Base-by-base conservation (phyloP, 768 basidiomycete species). In the Tulasnella sp. region DNA sequence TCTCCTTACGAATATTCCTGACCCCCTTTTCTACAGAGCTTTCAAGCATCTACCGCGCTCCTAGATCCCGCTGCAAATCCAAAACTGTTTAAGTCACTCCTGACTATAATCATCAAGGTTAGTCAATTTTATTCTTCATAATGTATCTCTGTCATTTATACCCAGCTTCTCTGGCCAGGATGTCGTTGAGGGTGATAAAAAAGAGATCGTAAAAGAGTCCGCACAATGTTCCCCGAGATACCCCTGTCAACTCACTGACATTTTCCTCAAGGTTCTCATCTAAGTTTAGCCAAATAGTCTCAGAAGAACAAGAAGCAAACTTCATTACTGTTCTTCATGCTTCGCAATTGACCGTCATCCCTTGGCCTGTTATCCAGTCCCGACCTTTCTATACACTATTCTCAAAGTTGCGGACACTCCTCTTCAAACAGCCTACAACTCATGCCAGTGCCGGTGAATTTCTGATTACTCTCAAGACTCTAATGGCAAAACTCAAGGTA, bases 401-500 rank as follows among this genome's bases (percentile, higher is more conserved):
- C 48, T 65, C 66, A 0, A 60, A 63, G 0, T 55, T 81, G 27
- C 76, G 73, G 55, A 64, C 62, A 44, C 63, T 64, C 2, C 59
- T 81, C 4, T 73, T 79, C 53, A 64, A 66, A 39, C 76, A 78
- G 53, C 53, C 57, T 2, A 48, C 71, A 0, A 75, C 77, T 0
- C 77, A 79, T 57, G 62, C 59, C 0, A 65, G 69, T 0, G 78
- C 74, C 0, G 73, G 72, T 15, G 69, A 74, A 51, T 80, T 80
- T 56, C 62, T 79, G 4, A 70, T 72, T 33, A 66, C 71, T 2
- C 64, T 81, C 59, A 80, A 80, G 60, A 76, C 75, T 0, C 55
- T 80, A 39, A 80, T 80, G 78, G 78, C 78, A 5, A 81, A 80
- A 52, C 58, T 80, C 34, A 80, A 79, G 69, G 78, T 75, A 43